Conservation (phyloP, 176 grass and related monocot species). For the Thalia dealbata region DNA sequence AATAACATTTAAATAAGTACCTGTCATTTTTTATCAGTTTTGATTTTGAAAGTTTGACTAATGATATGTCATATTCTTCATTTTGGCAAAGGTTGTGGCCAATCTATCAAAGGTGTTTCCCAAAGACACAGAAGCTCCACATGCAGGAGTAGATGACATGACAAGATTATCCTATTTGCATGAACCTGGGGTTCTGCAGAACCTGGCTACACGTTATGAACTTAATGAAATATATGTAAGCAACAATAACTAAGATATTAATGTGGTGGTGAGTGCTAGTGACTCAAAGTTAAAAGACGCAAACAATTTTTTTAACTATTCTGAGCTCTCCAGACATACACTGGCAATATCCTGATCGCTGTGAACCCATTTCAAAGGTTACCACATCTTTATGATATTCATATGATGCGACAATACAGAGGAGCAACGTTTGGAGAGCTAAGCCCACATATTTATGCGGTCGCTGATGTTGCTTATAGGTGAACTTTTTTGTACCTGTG, state of each 20-base stretch:
- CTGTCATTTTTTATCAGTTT: background rate
- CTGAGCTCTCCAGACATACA: slow-evolving; percentile 46
- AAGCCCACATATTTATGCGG: slow-evolving; percentile 73
- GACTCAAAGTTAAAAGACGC: background rate
- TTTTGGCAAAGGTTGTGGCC: slow-evolving; percentile 16
- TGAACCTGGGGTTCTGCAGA: slow-evolving; percentile 69
- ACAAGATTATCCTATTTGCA: slow-evolving; percentile 70
- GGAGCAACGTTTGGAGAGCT: slow-evolving; percentile 57
- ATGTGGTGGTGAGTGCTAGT: background rate
- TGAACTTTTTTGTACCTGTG: slow-evolving; percentile 15
- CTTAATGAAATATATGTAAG: slow-evolving; percentile 85
- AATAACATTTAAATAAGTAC: background rate
- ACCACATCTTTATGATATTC: slow-evolving; percentile 52
- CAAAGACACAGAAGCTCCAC: slow-evolving; percentile 49
- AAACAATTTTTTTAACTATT: background rate
- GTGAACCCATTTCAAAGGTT: slow-evolving; percentile 60
- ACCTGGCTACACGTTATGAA: slow-evolving; percentile 40
- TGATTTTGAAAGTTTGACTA: slow-evolving; percentile 5
- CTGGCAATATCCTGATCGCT: slow-evolving; percentile 68
- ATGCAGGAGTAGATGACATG: slow-evolving; percentile 76
- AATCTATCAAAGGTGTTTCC: slow-evolving; percentile 31
- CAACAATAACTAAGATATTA: slow-evolving; percentile 1
- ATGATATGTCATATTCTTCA: slow-evolving; percentile 5
- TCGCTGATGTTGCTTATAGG: slow-evolving; percentile 62
- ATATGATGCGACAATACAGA: slow-evolving; percentile 85